These are phyloP conservation scores for Phalaenopsis hybrid DNA, from an alignment of 116 monocot species.

Conservation along the genomic window DNA sequence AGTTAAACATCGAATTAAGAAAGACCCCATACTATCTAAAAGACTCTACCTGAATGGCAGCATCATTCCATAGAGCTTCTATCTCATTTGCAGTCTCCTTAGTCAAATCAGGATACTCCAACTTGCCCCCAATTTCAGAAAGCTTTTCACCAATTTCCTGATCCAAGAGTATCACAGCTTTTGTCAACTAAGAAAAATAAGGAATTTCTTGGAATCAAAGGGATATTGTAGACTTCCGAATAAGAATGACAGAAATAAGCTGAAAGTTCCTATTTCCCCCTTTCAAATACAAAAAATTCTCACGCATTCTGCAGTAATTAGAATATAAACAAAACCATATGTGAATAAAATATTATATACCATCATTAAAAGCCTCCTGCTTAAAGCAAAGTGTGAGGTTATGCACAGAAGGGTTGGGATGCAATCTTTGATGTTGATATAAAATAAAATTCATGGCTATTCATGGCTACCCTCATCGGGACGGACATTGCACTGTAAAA, in stretches of 20 bases:
- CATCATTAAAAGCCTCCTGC: background rate
- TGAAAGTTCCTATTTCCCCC: background rate
- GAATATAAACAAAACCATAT: background rate
- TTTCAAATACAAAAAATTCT: background rate
- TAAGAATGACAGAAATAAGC: background rate
- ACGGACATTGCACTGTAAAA: background rate
- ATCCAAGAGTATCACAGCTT: conserved; percentile 6
- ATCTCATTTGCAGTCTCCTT: conserved; percentile 63
- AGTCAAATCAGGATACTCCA: conserved; percentile 66
- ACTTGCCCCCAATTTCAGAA: conserved; percentile 71
- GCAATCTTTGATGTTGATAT: background rate
- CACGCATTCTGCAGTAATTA: background rate
- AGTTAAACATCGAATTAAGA: background rate
- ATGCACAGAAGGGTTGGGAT: background rate
- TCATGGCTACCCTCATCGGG: background rate
- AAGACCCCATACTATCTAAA: background rate
- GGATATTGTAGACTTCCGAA: background rate
- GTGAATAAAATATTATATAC: background rate
- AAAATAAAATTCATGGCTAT: background rate
- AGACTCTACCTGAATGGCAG: conserved; percentile 72
- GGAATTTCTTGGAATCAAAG: background rate
- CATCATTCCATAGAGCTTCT: conserved; percentile 75
- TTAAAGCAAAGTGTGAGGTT: background rate
- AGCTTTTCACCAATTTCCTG: conserved; percentile 90
- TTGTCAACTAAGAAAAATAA: background rate